A percentile compares a stretch with the other conserved stretches of the same genome.
These are phyloP conservation scores for Hibiscus trionum DNA, from an alignment of 345 rosid genomes.

Conservation along the genomic window DNA sequence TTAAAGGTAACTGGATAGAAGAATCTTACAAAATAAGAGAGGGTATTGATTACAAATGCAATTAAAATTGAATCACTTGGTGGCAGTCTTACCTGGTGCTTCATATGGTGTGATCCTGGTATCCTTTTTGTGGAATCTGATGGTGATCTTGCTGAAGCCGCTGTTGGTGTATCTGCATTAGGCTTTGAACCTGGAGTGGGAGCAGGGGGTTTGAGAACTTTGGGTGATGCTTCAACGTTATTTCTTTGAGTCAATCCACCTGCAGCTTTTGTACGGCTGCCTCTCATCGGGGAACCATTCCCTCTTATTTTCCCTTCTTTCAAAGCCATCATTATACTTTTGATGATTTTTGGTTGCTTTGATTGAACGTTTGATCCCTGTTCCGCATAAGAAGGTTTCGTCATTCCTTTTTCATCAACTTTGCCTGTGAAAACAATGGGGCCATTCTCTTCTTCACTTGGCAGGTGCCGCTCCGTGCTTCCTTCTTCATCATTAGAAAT, in stretches of 20 bases:
- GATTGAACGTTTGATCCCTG: background rate
- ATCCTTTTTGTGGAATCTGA: background rate
- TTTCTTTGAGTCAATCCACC: background rate
- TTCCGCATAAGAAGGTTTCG: background rate
- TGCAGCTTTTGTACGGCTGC: background rate
- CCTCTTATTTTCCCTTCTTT: background rate
- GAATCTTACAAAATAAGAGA: background rate
- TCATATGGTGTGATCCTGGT: background rate
- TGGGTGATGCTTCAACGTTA: background rate
- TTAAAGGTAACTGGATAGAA: background rate
- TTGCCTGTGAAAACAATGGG: background rate
- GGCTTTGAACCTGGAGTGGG: background rate
- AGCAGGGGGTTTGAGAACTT: background rate
- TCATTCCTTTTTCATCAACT: background rate
- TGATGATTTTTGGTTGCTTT: background rate
- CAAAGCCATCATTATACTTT: background rate
- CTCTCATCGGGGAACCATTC: background rate
- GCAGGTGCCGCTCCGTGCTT: background rate
- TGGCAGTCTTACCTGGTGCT: background rate
- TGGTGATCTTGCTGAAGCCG: background rate
- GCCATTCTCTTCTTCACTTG: background rate
- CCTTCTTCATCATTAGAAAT: background rate
- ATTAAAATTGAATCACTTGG: background rate
- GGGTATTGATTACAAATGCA: background rate
- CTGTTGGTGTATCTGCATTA: background rate